Evolutionary conservation across 345 rosid species (phyloP), one percentile per base, ranked within the genome.

Genomic region (Arabis hirsuta): DNA sequence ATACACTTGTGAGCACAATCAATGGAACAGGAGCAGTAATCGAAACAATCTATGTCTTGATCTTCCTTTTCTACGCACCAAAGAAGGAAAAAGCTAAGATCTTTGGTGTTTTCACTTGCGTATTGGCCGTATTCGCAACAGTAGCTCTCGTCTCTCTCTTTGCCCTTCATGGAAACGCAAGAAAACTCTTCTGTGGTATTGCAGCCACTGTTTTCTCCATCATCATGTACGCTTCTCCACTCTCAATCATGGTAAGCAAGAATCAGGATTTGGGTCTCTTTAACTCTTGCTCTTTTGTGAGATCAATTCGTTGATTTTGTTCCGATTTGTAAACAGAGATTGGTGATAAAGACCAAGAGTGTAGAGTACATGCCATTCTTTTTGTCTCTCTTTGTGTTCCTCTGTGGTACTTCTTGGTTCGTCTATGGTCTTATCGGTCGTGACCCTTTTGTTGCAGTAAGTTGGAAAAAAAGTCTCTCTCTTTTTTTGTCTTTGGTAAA

Each of bases 351-450:
- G 71, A 95, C 98, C 0, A 87, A 88, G 82, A 91, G 98, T 59
- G 99, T 95, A 75, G 99, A 95, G 84, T 95, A 26, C 79, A 91
- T 95, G 99, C 96, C 99, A 34, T 95, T 95, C 79, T 91, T 95
- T 80, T 69, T 95, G 67, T 95, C 99, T 50, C 84, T 95, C 34
- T 91, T 91, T 51, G 96, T 86, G 7, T 95, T 95, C 84, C 76
- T 95, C 0, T 95, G 97, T 34, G 99, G 99, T 71, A 95, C 99
- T 53, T 91, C 97, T 3, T 95, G 97, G 97, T 91, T 95, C 69
- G 64, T 95, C 50, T 95, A 16, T 71, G 99, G 99, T 41, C 84
- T 95, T 5, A 87, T 95, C 39, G 99, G 99, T 39, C 80, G 67
- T 39, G 99, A 95, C 69, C 87, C 87, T 62, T 95, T 95, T 71